phyloP scores from a whole-genome alignment of 2,329 filamentous ascomycete genomes.

The Daldinia eschscholtzii region DNA sequence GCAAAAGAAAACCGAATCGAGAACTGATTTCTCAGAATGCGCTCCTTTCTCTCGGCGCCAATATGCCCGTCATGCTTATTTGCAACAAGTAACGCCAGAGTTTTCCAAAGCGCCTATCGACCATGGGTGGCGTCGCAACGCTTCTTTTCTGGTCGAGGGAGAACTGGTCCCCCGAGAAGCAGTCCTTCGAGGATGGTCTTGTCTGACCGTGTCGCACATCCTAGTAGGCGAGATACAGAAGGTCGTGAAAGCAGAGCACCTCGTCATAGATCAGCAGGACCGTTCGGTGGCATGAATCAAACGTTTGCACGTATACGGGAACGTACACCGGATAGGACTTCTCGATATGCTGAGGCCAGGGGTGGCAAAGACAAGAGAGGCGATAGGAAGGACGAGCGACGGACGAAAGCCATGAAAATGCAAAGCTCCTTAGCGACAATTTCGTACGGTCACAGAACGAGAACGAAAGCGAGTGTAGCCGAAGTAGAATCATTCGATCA shows the following conservation, averaged over 20 bases:
- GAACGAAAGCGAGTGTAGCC: slow-evolving; percentile 58
- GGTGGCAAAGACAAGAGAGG: slow-evolving; percentile 31
- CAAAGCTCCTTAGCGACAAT: slow-evolving; percentile 82
- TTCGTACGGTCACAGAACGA: slow-evolving; percentile 75
- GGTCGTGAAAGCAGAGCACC: slow-evolving; percentile 54
- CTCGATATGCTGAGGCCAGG: slow-evolving; percentile 35
- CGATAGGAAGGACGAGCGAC: slow-evolving; percentile 60
- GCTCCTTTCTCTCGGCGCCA: slow-evolving; percentile 41
- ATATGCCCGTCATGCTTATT: slow-evolving; percentile 52
- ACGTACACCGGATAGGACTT: slow-evolving; percentile 27
- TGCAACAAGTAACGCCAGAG: slow-evolving; percentile 31
- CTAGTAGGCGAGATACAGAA: slow-evolving; percentile 51
- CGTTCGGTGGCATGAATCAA: slow-evolving; percentile 69
- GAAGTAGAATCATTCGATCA: slow-evolving; percentile 83
- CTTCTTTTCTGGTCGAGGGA: slow-evolving; percentile 42
- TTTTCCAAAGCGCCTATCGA: slow-evolving; percentile 35
- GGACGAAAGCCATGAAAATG: slow-evolving; percentile 93
- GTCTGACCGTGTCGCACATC: slow-evolving; percentile 64
- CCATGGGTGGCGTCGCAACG: slow-evolving; percentile 44
- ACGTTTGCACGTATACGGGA: slow-evolving; percentile 59
- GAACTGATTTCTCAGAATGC: slow-evolving; percentile 36
- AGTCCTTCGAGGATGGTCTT: slow-evolving; percentile 70
- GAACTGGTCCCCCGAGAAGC: slow-evolving; percentile 60
- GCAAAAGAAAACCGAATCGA: slow-evolving; percentile 6
- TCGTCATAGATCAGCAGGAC: slow-evolving; percentile 59